These are phyloP conservation scores for Cyberlindnera americana DNA, from an alignment of 805 yeast species.

Conservation along the genomic window DNA sequence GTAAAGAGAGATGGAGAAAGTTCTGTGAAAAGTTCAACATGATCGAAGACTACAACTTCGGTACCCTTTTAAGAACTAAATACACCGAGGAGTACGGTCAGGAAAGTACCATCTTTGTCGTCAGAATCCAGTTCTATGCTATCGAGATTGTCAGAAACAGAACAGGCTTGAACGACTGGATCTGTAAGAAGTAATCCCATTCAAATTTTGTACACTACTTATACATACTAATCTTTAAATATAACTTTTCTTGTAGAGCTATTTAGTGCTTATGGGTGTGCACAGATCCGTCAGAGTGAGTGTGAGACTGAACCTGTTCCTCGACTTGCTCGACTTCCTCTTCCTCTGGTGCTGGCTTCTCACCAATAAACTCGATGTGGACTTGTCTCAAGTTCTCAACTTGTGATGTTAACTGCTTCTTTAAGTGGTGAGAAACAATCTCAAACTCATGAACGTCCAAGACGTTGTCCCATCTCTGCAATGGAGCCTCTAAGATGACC, in stretches of 20 bases:
- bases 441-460: conserved; percentile 40
- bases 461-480: conserved; percentile 43
- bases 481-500: conserved; percentile 35
- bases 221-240: not conserved
- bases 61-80: conserved; percentile 82
- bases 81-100: conserved; percentile 73
- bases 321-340: conserved; percentile 13
- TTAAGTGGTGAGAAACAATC: conserved; percentile 36
- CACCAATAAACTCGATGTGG: conserved; percentile 38
- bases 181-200: conserved; percentile 35
- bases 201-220: no score
- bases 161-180: conserved; percentile 91
- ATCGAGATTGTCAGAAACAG: conserved; percentile 92
- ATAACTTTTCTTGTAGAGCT: not conserved
- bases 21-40: conserved; percentile 82
- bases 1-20: conserved; percentile 88
- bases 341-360: conserved; percentile 27
- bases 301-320: conserved; percentile 18
- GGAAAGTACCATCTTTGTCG: conserved; percentile 80
- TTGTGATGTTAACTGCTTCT: conserved; percentile 32
- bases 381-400: conserved; percentile 43
- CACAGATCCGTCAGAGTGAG: conserved; percentile 27
- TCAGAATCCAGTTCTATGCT: conserved; percentile 93
- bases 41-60: conserved; percentile 91
- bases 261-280: conserved; percentile 27